Conservation (phyloP, 176 grass and related monocot species). For the Eragrostis curvula region DNA sequence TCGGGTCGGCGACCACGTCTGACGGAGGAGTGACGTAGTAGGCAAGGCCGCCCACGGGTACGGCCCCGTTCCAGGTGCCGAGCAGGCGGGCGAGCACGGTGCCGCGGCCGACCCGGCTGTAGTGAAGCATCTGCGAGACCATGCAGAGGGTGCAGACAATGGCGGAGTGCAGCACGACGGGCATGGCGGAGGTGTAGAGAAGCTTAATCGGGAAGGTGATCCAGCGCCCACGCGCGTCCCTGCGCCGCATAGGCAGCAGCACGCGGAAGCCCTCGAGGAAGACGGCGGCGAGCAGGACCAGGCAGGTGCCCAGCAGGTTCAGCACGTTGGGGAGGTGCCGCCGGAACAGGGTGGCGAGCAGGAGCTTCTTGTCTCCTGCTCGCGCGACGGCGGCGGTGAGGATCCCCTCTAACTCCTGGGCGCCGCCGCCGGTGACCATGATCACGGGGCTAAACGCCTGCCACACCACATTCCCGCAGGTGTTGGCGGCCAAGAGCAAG, state of each 20-base stretch:
- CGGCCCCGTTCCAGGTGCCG: too few species aligned
- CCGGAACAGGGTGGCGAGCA: background rate
- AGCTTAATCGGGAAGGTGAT: background rate
- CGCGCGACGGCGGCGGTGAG: too few species aligned
- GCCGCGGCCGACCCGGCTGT: background rate
- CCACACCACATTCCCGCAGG: background rate
- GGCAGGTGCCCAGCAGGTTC: background rate
- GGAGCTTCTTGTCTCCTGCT: too few species aligned
- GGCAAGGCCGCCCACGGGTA: too few species aligned
- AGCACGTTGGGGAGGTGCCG: background rate
- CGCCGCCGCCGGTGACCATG: background rate
- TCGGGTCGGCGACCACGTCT: background rate
- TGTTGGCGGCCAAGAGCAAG: too few species aligned
- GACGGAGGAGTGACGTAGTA: background rate
- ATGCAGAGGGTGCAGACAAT: background rate
- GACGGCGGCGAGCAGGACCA: background rate
- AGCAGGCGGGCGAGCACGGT: too few species aligned
- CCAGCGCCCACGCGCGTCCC: background rate
- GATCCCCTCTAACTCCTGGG: background rate
- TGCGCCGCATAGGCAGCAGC: too few species aligned
- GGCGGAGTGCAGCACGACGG: background rate
- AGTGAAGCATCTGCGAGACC: background rate
- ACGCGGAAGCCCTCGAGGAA: background rate
- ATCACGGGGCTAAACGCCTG: background rate
- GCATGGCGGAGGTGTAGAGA: background rate